phyloP scores from a whole-genome alignment of 176 grass and related monocot species.

The Aegilops tauschii region DNA sequence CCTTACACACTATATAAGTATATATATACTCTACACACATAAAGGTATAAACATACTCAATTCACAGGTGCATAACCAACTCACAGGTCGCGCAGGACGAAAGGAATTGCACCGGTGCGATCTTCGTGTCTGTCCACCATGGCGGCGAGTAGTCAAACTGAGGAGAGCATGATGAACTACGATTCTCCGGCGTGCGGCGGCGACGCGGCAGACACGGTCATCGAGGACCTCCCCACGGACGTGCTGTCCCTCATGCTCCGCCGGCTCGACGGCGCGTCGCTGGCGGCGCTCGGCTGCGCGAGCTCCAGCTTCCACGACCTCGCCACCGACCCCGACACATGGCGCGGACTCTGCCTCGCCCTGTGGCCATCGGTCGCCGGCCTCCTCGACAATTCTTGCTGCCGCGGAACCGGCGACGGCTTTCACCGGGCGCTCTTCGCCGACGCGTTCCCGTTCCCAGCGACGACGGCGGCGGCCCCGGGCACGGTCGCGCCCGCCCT shows the following conservation, averaged over 20 bases:
- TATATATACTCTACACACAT: neutral
- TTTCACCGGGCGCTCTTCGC: constrained; percentile 58
- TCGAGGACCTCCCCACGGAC: constrained; percentile 78
- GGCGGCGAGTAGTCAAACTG: neutral
- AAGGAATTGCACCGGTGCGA: constrained; percentile 9
- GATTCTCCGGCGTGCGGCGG: constrained; percentile 5
- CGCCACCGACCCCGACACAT: constrained; percentile 47
- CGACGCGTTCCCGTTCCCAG: constrained; percentile 73
- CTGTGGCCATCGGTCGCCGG: constrained; percentile 63
- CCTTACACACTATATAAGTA: neutral
- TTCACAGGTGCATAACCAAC: neutral
- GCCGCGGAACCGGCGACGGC: neutral
- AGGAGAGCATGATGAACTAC: neutral
- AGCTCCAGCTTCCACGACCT: constrained; percentile 46
- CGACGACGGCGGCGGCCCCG: neutral
- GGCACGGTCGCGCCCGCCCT: neutral
- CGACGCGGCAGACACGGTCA: neutral
- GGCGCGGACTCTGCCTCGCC: constrained; percentile 64
- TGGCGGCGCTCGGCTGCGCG: constrained; percentile 67
- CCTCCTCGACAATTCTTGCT: neutral
- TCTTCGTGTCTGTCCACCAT: neutral
- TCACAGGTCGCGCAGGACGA: neutral
- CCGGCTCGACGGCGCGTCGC: constrained; percentile 62
- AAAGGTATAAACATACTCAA: neutral
- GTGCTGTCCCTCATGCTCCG: constrained; percentile 53